Evolutionary conservation across 306 rosid genomes (phyloP), one percentile per base, ranked within the genome.

Genomic region (Vachellia pachyceras): DNA sequence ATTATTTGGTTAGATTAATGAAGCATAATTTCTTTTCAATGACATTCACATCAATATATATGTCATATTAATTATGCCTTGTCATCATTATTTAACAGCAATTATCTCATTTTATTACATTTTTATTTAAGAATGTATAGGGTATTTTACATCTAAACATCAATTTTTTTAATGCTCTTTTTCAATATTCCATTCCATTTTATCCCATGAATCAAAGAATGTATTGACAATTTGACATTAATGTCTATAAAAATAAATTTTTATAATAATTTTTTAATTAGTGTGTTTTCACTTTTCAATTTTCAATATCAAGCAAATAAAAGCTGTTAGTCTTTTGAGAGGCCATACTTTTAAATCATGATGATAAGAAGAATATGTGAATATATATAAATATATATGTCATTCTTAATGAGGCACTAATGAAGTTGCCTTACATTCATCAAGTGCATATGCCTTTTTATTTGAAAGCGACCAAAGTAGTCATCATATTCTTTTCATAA

Each of bases 371-470:
- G 41, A 64, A 36, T 64, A 64, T 13, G 36, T 77, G 54, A 80
- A 81, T 5, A 11, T 77, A 81, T 29, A 2, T 29, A 29, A 29
- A 29, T 29, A 7, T 81, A n/a, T 3, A 7, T 81, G 85, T 44
- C 77, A 78, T 81, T 78, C 85, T 86, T 85, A 78, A 81, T 78
- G 82, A 80, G 75, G 79, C 85, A 80, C 81, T 74, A 77, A 83
- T 80, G 81, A 77, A 69, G n/a, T 67, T 66, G 58, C 72, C 83
- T 80, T 75, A 1, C 67, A 37, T 79, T 80, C 85, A 83, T 80
- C 85, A 83, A 77, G 69, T 66, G 79, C 82, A 37, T 73, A 78
- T 86, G 65, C 67, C 58, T 83, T 29, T 83, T 78, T 73, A 63
- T 18, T 69, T 78, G 84, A 86, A 84, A 84, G 82, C 73, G 82